A percentile compares a stretch with the other conserved stretches of the same genome.
Evolutionary conservation across 2,329 filamentous ascomycete genomes (phyloP).

Genomic region (Fusarium cyanostomum): DNA sequence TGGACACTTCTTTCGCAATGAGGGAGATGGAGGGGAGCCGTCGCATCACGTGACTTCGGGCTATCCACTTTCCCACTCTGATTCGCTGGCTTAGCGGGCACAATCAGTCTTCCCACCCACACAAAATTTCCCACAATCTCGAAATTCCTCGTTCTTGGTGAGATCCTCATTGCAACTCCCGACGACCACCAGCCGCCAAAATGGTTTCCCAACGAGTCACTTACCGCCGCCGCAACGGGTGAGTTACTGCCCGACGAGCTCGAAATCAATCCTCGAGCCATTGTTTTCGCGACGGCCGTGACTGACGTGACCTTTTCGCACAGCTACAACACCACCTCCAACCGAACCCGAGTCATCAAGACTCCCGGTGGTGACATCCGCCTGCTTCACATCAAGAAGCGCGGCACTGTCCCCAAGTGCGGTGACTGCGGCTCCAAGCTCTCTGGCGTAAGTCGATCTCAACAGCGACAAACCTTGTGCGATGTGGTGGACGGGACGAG

Average conservation of each 20-base stretch:
- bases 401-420: slow-evolving; percentile 97
- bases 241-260: slow-evolving; percentile 56
- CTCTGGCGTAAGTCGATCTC: slow-evolving; percentile 82
- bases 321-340: slow-evolving; percentile 98
- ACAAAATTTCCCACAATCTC: slow-evolving; percentile 56
- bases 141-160: slow-evolving; percentile 52
- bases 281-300: slow-evolving; percentile 21
- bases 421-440: slow-evolving; percentile 99
- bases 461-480: slow-evolving; percentile 26
- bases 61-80: slow-evolving; percentile 35
- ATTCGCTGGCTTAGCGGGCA: slow-evolving; percentile 53
- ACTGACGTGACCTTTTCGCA: slow-evolving; percentile 39
- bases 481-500: slow-evolving; percentile 25
- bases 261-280: slow-evolving; percentile 27
- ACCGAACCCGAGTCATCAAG: slow-evolving; percentile 95
- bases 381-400: slow-evolving; percentile 99
- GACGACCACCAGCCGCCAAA: slow-evolving; percentile 57
- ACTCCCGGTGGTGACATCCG: slow-evolving; percentile 96
- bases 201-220: slow-evolving; percentile 69
- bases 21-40: background rate
- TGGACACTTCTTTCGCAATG: no score
- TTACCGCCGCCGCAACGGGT: slow-evolving; percentile 84
- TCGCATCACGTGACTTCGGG: slow-evolving; percentile 30
- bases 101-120: slow-evolving; percentile 50
- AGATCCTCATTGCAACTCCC: slow-evolving; percentile 50